Evolutionary conservation across 176 grass and related monocot genomes (phyloP).

Genomic region (Rhynchospora breviuscula): DNA sequence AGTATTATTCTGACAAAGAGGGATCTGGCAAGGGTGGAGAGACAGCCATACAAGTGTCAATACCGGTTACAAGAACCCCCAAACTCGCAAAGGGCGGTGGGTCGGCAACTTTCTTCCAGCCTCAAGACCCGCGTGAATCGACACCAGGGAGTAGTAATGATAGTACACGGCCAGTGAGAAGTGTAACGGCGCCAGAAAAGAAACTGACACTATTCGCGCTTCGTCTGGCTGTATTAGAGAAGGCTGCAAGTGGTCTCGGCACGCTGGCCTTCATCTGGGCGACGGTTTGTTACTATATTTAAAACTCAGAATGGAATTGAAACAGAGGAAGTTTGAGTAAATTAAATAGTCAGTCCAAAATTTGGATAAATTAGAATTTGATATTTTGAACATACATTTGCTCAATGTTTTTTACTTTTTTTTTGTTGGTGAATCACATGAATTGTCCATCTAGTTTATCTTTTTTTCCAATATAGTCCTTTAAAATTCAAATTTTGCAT

Average conservation of each 20-base stretch:
- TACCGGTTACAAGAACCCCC: background rate
- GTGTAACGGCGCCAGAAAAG: constrained; percentile 33
- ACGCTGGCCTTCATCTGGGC: constrained; percentile 57
- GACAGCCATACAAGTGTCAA: background rate
- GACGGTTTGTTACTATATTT: background rate
- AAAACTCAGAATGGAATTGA: background rate
- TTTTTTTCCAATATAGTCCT: too few relatives aligned
- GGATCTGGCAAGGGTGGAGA: background rate
- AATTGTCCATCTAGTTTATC: too few relatives aligned
- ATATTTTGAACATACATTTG: too few relatives aligned
- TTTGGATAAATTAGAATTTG: too few relatives aligned
- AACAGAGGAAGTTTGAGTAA: too few relatives aligned
- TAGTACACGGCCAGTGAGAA: background rate
- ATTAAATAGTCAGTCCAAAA: too few relatives aligned
- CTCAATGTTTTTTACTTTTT: too few relatives aligned
- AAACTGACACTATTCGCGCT: constrained; percentile 54
- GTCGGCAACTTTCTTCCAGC: constrained; percentile 40
- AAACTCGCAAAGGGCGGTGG: background rate
- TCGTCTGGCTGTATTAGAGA: constrained; percentile 57
- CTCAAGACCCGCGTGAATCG: constrained; percentile 23
- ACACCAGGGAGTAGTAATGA: background rate
- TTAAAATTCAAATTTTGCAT: too few relatives aligned
- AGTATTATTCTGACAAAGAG: constrained; percentile 6
- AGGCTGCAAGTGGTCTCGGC: constrained; percentile 67
- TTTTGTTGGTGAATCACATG: too few relatives aligned